Percentiles rank a stretch among this genome's conserved stretches.
phyloP scores from a whole-genome alignment of 306 rosid species.

The Arachis hypogaea region DNA sequence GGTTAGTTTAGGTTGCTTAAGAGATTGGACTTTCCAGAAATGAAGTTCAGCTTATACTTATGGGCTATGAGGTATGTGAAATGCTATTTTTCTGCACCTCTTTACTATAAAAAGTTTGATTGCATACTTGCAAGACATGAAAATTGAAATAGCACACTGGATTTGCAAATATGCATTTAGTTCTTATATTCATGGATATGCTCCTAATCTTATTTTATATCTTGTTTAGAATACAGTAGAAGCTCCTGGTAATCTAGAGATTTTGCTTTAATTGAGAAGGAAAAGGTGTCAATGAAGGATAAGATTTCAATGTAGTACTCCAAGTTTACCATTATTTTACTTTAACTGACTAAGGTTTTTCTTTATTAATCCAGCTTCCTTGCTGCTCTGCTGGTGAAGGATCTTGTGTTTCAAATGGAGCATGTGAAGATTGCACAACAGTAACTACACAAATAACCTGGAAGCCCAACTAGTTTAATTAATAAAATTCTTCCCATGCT shows the following conservation, averaged over 20 bases:
- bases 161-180: too few relatives aligned
- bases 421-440: constrained; percentile 94
- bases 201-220: too few relatives aligned
- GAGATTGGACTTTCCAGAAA: too few relatives aligned
- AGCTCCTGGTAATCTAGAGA: background rate
- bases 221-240: too few relatives aligned
- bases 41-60: too few relatives aligned
- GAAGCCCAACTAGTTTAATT: background rate
- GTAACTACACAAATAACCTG: constrained; percentile 30
- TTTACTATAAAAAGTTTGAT: too few relatives aligned
- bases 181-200: too few relatives aligned
- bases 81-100: too few relatives aligned
- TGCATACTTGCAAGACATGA: too few relatives aligned
- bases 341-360: constrained; percentile 40
- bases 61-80: too few relatives aligned
- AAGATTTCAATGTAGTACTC: constrained; percentile 20
- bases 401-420: constrained; percentile 69
- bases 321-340: constrained; percentile 25
- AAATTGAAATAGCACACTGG: too few relatives aligned
- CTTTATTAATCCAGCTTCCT: constrained; percentile 68
- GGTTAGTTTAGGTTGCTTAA: too few relatives aligned
- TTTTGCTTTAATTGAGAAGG: constrained; percentile 18
- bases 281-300: constrained; percentile 18
- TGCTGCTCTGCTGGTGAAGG: constrained; percentile 75
- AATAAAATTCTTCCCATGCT: constrained; percentile 4